Percentiles rank a stretch among this genome's conserved stretches.
Conservation (phyloP, 495 filamentous ascomycete genomes). For the Penicillium mononematosum region DNA sequence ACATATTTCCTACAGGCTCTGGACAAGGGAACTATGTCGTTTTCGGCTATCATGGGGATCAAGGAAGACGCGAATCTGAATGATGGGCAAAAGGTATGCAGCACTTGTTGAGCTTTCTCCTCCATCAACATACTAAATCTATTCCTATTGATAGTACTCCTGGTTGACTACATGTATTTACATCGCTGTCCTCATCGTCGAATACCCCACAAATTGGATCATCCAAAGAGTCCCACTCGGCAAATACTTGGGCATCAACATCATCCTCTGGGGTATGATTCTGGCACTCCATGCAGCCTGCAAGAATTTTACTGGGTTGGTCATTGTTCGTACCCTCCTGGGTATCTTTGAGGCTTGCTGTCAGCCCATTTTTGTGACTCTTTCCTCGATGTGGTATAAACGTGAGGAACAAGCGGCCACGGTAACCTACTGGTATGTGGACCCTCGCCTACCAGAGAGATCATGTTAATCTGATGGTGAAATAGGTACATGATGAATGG, state of each 20-base stretch:
- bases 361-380: constrained; percentile 56
- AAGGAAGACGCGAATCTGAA: constrained; percentile 51
- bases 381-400: constrained; percentile 73
- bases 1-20: constrained; percentile 72
- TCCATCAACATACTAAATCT: constrained; percentile 3
- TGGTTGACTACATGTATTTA: constrained; percentile 57
- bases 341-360: constrained; percentile 69
- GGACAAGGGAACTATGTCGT: constrained; percentile 69
- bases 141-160: constrained; percentile 36
- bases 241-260: constrained; percentile 61
- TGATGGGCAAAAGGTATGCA: constrained; percentile 47
- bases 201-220: constrained; percentile 58
- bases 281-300: constrained; percentile 60
- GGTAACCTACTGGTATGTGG: constrained; percentile 61
- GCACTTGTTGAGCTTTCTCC: background rate
- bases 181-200: constrained; percentile 52
- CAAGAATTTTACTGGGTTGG: constrained; percentile 55
- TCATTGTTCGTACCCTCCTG: constrained; percentile 58
- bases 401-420: constrained; percentile 63
- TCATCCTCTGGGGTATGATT: constrained; percentile 57
- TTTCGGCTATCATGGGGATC: constrained; percentile 70
- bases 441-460: no score
- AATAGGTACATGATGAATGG: constrained; percentile 65
- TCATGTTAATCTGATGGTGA: constrained; percentile 2
- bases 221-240: constrained; percentile 61